Evolutionary conservation across 805 yeast species (phyloP).

Genomic region (Metschnikowia amazonensis): DNA sequence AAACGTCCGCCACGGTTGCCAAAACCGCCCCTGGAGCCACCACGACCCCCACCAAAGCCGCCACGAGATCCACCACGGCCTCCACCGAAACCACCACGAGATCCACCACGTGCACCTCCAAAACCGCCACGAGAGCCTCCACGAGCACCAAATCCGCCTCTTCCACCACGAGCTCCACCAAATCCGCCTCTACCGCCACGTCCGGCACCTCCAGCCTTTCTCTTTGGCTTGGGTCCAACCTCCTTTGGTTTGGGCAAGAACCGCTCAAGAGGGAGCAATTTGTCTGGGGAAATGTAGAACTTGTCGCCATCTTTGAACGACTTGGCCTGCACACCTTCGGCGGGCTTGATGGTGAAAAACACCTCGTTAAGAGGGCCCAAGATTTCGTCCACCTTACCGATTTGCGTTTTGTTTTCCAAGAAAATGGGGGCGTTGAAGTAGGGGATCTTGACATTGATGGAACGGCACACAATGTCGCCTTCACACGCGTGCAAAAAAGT

Average conservation of each 20-base stretch:
- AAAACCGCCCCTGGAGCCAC: slow-evolving; percentile 17
- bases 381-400: slow-evolving; percentile 97
- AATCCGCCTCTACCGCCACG: slow-evolving; percentile 42
- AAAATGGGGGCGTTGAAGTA: slow-evolving; percentile 98
- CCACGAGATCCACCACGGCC: slow-evolving; percentile 8
- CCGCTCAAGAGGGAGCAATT: slow-evolving; percentile 91
- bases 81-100: slow-evolving; percentile 33
- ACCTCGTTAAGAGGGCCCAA: slow-evolving; percentile 97
- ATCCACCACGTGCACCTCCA: slow-evolving; percentile 27
- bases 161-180: slow-evolving; percentile 31
- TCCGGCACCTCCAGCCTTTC: slow-evolving; percentile 49
- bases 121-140: slow-evolving; percentile 34
- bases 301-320: slow-evolving; percentile 95
- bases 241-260: slow-evolving; percentile 95
- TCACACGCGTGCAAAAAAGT: slow-evolving; percentile 88
- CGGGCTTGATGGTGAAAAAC: slow-evolving; percentile 93
- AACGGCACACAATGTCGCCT: slow-evolving; percentile 95
- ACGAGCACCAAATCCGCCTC: slow-evolving; percentile 22
- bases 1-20: slow-evolving; percentile 16
- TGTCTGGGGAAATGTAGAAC: slow-evolving; percentile 92
- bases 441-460: slow-evolving; percentile 90
- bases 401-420: slow-evolving; percentile 90
- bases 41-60: slow-evolving; percentile 4
- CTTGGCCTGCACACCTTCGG: slow-evolving; percentile 92
- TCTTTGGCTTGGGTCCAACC: slow-evolving; percentile 76